Percentiles rank a stretch among this genome's conserved stretches.
Conservation (phyloP, 2,329 filamentous ascomycete species). For the Thelonectria rubi region DNA sequence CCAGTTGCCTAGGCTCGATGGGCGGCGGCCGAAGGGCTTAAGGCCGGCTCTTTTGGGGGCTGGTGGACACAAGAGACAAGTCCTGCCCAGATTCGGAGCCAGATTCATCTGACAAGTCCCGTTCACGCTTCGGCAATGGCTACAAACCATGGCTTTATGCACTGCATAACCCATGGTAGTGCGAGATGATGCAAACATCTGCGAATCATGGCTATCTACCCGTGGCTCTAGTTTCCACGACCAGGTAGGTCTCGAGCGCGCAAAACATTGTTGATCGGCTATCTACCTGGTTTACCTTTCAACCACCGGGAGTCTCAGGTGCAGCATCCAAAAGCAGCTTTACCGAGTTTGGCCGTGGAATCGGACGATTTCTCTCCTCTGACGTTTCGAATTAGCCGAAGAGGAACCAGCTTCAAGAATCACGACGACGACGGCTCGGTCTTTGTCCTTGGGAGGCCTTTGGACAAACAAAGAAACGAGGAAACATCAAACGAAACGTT, state of each 20-base stretch:
- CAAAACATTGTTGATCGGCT: slow-evolving; percentile 6
- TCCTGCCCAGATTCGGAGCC: slow-evolving; percentile 34
- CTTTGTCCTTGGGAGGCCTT: slow-evolving; percentile 7
- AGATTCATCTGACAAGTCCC: slow-evolving; percentile 36
- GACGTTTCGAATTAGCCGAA: slow-evolving; percentile 29
- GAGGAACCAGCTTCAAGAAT: slow-evolving; percentile 15
- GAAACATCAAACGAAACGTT: slow-evolving; percentile 44
- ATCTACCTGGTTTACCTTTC: slow-evolving; percentile 15
- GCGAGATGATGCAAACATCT: slow-evolving; percentile 36
- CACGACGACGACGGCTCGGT: not conserved
- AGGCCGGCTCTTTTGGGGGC: slow-evolving; percentile 40
- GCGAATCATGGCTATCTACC: slow-evolving; percentile 29
- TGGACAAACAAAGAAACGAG: slow-evolving; percentile 37
- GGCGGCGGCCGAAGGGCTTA: slow-evolving; percentile 46
- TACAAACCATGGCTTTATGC: slow-evolving; percentile 31
- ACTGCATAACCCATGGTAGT: slow-evolving; percentile 17
- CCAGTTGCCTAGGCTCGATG: slow-evolving; percentile 26
- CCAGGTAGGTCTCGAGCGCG: slow-evolving; percentile 3
- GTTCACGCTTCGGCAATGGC: slow-evolving; percentile 32
- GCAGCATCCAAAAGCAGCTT: slow-evolving; percentile 24
- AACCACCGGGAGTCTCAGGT: slow-evolving; percentile 31
- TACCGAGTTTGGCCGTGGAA: slow-evolving; percentile 23
- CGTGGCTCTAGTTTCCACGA: slow-evolving; percentile 5
- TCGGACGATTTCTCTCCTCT: slow-evolving; percentile 30
- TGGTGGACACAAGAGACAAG: slow-evolving; percentile 13